Evolutionary conservation across 371 early-diverging fungal species (phyloP).

Genomic region (Parasitella parasitica): DNA sequence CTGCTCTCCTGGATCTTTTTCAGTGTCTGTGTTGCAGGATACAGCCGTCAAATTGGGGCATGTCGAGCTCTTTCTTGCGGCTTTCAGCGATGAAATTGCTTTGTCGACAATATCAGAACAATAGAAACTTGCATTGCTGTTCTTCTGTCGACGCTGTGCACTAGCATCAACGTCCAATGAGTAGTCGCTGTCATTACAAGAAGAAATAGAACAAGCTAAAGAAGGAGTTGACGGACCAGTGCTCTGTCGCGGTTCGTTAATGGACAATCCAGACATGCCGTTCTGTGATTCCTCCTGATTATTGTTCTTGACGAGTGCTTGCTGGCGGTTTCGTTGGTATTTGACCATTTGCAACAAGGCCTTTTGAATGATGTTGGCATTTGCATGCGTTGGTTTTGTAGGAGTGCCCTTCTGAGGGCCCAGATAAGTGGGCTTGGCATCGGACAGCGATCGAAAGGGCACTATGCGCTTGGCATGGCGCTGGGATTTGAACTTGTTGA

Average conservation of each 20-base stretch:
- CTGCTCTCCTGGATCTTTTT: background rate
- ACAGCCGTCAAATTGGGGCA: constrained; percentile 6
- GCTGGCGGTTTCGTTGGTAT: background rate
- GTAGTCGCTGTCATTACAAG: background rate
- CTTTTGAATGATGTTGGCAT: constrained; percentile 1
- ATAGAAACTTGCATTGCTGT: background rate
- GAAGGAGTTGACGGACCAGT: background rate
- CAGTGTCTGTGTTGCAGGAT: background rate
- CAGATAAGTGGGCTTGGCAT: background rate
- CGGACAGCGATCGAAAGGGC: background rate
- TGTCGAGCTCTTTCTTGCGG: constrained; percentile 3
- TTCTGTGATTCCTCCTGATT: background rate
- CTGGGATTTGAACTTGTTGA: background rate
- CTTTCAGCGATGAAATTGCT: background rate
- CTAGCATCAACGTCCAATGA: background rate
- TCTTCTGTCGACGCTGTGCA: background rate
- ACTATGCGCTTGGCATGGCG: background rate
- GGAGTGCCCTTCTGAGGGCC: background rate
- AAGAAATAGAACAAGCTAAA: background rate
- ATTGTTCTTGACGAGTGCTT: background rate
- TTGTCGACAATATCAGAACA: background rate
- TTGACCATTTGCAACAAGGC: background rate
- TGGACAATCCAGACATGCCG: background rate
- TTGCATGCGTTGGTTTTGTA: background rate
- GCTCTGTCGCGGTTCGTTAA: background rate